Conservation (phyloP, 331 rosid genomes). For the Malus hybrid region DNA sequence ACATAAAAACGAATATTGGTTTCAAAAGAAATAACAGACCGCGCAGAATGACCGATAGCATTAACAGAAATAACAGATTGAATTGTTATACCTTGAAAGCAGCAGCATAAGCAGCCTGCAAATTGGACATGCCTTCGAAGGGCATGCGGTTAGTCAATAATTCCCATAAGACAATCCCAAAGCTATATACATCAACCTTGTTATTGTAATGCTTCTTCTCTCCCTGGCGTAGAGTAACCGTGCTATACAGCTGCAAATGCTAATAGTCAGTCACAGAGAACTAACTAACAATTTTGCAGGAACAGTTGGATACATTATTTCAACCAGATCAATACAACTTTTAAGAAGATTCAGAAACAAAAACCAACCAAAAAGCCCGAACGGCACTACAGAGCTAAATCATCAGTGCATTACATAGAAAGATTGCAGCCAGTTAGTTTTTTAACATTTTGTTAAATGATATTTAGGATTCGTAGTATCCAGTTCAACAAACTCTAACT, state of each 20-base stretch:
- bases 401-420: not conserved
- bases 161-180: conserved; percentile 97
- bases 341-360: not conserved
- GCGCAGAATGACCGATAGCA: not conserved
- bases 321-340: not conserved
- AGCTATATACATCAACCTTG: conserved; percentile 96
- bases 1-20: not conserved
- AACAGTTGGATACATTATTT: not conserved
- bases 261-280: not conserved
- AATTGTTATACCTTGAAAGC: conserved; percentile 75
- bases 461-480: not conserved
- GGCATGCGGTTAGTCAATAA: conserved; percentile 96
- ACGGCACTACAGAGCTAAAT: too few relatives aligned
- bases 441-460: not conserved
- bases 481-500: not conserved
- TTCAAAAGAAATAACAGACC: not conserved
- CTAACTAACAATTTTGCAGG: not conserved
- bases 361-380: not conserved
- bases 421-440: not conserved
- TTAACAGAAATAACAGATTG: conserved; percentile 3
- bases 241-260: conserved; percentile 77
- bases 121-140: conserved; percentile 98
- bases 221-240: conserved; percentile 92
- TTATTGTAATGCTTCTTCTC: conserved; percentile 98
- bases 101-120: conserved; percentile 99